phyloP scores from a whole-genome alignment of 306 rosid species.

The Boehmeria nivea region DNA sequence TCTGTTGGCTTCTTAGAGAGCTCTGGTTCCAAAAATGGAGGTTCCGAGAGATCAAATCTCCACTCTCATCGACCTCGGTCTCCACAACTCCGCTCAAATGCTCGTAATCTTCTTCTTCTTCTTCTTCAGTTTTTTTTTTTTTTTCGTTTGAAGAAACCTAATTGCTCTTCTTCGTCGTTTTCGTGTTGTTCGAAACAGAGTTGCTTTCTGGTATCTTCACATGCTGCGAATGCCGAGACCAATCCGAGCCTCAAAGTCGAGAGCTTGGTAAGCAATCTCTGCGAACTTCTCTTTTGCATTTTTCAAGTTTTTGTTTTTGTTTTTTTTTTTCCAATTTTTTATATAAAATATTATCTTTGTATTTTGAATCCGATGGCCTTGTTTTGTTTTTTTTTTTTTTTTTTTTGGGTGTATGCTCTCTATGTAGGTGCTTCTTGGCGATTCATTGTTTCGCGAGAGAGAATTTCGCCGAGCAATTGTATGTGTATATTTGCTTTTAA shows the following conservation, averaged over 20 bases:
- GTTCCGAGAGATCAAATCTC: constrained; percentile 96
- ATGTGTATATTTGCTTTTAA: constrained; percentile 30
- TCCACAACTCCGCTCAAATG: constrained; percentile 89
- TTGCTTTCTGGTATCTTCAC: constrained; percentile 93
- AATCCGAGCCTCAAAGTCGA: constrained; percentile 76
- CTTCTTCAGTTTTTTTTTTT: not conserved
- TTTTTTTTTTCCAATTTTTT: not conserved
- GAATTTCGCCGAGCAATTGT: constrained; percentile 93
- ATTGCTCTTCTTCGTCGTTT: not conserved
- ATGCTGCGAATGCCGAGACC: constrained; percentile 75
- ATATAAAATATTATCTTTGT: too few species aligned
- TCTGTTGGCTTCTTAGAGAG: not conserved
- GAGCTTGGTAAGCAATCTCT: constrained; percentile 54
- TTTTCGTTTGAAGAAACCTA: constrained; percentile 1
- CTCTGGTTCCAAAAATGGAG: constrained; percentile 45
- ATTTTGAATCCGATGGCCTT: too few species aligned
- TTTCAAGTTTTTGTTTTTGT: not conserved
- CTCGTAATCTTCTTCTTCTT: constrained; percentile 43
- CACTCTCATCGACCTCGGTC: constrained; percentile 77
- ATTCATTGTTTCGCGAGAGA: constrained; percentile 67
- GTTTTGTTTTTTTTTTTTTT: constrained; percentile 10
- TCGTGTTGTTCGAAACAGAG: constrained; percentile 32
- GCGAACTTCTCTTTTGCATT: not conserved
- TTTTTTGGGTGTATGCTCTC: not conserved
- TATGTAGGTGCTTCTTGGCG: constrained; percentile 72